Evolutionary conservation across 805 yeast species (phyloP), one percentile per base, ranked within the genome.

Genomic region (Cephaloascus fragrans): DNA sequence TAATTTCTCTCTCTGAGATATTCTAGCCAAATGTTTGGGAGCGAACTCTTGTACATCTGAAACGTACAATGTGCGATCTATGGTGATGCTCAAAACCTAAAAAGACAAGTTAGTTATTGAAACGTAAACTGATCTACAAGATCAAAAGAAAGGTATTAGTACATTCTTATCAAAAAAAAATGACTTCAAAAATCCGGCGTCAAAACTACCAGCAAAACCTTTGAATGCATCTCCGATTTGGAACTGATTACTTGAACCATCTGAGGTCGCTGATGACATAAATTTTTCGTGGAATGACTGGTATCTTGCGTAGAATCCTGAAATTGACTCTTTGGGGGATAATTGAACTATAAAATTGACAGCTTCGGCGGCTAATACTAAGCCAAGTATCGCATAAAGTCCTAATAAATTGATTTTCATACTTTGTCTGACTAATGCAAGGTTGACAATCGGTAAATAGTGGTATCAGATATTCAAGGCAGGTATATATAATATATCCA

Each of bases 11-110:
- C 41, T 40, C 41, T 68, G 71, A 2, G 69, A 63, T n/a, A 67
- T 44, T 23, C 69, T 52, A 1, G 61, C 62, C 39, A 69, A 52
- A 41, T 70, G 75, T 23, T 51, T 51, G 3, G 75, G 73, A 3
- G 73, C 65, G 44, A 56, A 48, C 31, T 60, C 60, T 45, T 67
- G 71, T 18, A 61, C 59, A 16, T 60, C 62, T 15, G 66, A 55
- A 29, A 67, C 38, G 6, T 54, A 55, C 26, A 64, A 50, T 4
- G 50, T 51, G 32, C 63, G 49, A 41, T 63, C 67, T 32, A 58
- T 47, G 8, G 69, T 57, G 26, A 66, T 61, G 4, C 64, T 52
- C 32, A 50, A 55, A 34, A 68, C 54, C 18, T 31, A 31, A 14
- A 31, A 14, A n/a, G n/a, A n/a, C n/a, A n/a, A n/a, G n/a, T n/a